Base-by-base conservation (phyloP, 2,329 filamentous ascomycete genomes). In the Paecilomyces niveus region DNA sequence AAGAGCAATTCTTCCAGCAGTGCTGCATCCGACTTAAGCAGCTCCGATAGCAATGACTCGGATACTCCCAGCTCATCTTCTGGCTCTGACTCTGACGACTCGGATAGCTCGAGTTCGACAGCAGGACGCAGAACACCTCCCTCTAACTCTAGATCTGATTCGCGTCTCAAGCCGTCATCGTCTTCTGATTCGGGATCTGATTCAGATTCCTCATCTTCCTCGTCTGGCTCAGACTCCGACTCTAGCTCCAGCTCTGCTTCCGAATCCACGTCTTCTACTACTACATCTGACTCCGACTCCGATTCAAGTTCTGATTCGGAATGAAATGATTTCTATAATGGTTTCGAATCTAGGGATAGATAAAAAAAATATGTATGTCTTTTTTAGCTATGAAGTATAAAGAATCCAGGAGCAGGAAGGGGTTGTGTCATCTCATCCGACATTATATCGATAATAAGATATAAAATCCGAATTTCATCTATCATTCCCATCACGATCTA, bases 11-110 rank as follows among this genome's bases (percentile, higher is more conserved):
- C 15, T n/a, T 45, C 35, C 15, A 77, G 76, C 59, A 68, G 74
- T 56, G 77, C 74, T n/a, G 69, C 67, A 49, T 59, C 78, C 50
- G 67, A 78, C 21, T 75, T 72, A 4, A 76, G 74, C 57, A 75
- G 72, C 61, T 75, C 72, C 62, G 72, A 73, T 49, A 75, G 72
- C 51, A 62, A 65, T 15, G 18, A 18, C 18, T 45, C 35, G 29
- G 67, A 65, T 13, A 29, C 26, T 29, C 26, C 26, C 26, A 29
- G n/a, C 29, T 53, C 49, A 52, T 52, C 49, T 26, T 52, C 51
- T 26, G 50, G 21, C 13, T 53, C 50, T 3, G 50, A 53, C 11
- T 53, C 50, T 21, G 8, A 24, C 50, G 35, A 39, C 15, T 39
- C 35, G 15, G 35, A 45, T 10, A 7, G 21, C 39, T 45, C 39